These are phyloP conservation scores for Cercophora newfieldiana DNA, from an alignment of 495 filamentous ascomycete genomes.

Conservation along the genomic window DNA sequence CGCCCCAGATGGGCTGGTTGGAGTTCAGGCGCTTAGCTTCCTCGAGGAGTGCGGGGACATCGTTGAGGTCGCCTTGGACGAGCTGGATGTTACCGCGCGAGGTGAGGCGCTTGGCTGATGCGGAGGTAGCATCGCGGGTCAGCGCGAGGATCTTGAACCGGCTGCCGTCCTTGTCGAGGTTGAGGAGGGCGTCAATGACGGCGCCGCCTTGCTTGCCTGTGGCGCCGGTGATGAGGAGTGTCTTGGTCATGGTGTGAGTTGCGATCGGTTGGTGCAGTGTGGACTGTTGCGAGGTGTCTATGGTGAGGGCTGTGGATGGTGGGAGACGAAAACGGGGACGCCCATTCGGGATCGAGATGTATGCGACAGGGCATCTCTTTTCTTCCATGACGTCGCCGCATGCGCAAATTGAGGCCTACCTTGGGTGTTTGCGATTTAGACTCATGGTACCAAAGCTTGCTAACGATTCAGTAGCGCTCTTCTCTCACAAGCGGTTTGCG, in stretches of 20 bases:
- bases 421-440: background rate
- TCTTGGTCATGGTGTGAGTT: conserved; percentile 34
- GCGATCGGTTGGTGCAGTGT: background rate
- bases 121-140: conserved; percentile 56
- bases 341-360: background rate
- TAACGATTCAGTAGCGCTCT: background rate
- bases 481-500: background rate
- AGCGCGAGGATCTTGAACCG: conserved; percentile 59
- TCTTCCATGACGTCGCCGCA: background rate
- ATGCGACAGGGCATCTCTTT: background rate
- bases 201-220: conserved; percentile 69
- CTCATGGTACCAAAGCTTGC: background rate
- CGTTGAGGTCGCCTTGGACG: conserved; percentile 59
- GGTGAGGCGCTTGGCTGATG: conserved; percentile 51
- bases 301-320: background rate
- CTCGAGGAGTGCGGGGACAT: conserved; percentile 53
- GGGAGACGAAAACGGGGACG: background rate
- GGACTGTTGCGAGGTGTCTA: too few species aligned
- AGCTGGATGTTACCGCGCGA: conserved; percentile 48
- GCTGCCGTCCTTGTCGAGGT: conserved; percentile 5
- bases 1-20: conserved; percentile 39
- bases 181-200: conserved; percentile 57
- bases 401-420: background rate
- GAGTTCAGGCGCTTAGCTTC: conserved; percentile 39
- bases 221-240: conserved; percentile 66